Conservation (phyloP, 2,329 filamentous ascomycete genomes). For the Didymella segeticola region DNA sequence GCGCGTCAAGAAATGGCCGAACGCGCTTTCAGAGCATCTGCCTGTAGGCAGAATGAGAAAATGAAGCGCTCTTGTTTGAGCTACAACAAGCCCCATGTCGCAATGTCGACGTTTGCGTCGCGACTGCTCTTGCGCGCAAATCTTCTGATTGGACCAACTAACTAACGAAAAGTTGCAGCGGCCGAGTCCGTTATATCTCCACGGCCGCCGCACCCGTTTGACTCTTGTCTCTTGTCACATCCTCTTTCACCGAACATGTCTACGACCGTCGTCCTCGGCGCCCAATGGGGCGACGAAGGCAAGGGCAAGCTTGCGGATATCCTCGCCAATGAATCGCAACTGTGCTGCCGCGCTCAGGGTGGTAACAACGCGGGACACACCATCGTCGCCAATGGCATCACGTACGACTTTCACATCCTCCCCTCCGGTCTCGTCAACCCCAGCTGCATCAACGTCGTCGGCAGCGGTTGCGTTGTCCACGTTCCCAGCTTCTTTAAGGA, state of each 20-base stretch:
- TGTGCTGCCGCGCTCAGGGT: slow-evolving; percentile 66
- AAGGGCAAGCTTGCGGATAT: slow-evolving; percentile 68
- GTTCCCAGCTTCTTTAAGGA: slow-evolving; percentile 72
- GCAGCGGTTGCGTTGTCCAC: slow-evolving; percentile 70
- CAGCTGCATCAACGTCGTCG: slow-evolving; percentile 74
- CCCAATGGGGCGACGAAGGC: slow-evolving; percentile 67
- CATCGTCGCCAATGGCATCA: slow-evolving; percentile 55
- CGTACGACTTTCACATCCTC: slow-evolving; percentile 53
- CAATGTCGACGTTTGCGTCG: slow-evolving; percentile 17
- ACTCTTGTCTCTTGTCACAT: slow-evolving; percentile 7
- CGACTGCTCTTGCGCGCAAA: slow-evolving; percentile 24
- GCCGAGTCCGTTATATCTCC: slow-evolving; percentile 28
- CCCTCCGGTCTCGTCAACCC: slow-evolving; percentile 74
- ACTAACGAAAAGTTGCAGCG: slow-evolving; percentile 23
- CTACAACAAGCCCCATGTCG: slow-evolving; percentile 8
- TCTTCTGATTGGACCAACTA: slow-evolving; percentile 29
- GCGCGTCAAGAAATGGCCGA: neutral
- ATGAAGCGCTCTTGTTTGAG: slow-evolving; percentile 12
- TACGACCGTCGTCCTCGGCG: slow-evolving; percentile 65
- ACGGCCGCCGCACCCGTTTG: slow-evolving; percentile 24
- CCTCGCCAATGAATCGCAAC: slow-evolving; percentile 58
- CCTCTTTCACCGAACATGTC: slow-evolving; percentile 43
- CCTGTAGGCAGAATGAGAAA: neutral
- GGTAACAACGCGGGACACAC: slow-evolving; percentile 65
- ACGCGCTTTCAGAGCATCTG: neutral